Conservation (phyloP, 2,329 filamentous ascomycete genomes). For the Cercospora nicotianae region DNA sequence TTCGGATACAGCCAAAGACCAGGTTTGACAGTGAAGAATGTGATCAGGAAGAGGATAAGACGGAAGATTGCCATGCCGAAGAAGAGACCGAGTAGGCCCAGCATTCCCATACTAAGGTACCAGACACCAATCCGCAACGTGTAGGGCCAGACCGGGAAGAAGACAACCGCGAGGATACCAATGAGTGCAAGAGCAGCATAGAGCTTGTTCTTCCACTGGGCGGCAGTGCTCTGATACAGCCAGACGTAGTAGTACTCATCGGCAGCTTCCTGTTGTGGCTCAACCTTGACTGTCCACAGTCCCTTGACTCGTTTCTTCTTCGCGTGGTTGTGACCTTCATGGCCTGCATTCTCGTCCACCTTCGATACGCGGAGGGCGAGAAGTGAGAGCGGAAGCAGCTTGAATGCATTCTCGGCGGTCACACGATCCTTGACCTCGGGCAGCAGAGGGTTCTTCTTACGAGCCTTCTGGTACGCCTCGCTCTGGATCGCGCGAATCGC, state of each 20-base stretch:
- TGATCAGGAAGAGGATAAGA: constrained; percentile 89
- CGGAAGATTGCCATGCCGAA: constrained; percentile 98
- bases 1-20: constrained; percentile 99
- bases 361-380: constrained; percentile 88
- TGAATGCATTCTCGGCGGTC: constrained; percentile 89
- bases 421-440: constrained; percentile 85
- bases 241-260: constrained; percentile 95
- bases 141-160: constrained; percentile 95
- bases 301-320: constrained; percentile 92
- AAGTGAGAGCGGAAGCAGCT: constrained; percentile 90
- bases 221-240: constrained; percentile 76
- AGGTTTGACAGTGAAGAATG: constrained; percentile 78
- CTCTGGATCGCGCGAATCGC: constrained; percentile 88
- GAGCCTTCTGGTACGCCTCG: constrained; percentile 83
- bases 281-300: constrained; percentile 91
- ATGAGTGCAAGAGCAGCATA: constrained; percentile 82
- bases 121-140: constrained; percentile 90
- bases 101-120: constrained; percentile 93
- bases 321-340: constrained; percentile 69
- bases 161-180: constrained; percentile 81
- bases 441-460: constrained; percentile 83
- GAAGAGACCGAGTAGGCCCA: constrained; percentile 87
- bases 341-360: constrained; percentile 72
- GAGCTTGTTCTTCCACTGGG: constrained; percentile 89
- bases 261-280: constrained; percentile 86